phyloP scores from a whole-genome alignment of 768 basidiomycete species.

The Gloeopeniophorella convolvens region DNA sequence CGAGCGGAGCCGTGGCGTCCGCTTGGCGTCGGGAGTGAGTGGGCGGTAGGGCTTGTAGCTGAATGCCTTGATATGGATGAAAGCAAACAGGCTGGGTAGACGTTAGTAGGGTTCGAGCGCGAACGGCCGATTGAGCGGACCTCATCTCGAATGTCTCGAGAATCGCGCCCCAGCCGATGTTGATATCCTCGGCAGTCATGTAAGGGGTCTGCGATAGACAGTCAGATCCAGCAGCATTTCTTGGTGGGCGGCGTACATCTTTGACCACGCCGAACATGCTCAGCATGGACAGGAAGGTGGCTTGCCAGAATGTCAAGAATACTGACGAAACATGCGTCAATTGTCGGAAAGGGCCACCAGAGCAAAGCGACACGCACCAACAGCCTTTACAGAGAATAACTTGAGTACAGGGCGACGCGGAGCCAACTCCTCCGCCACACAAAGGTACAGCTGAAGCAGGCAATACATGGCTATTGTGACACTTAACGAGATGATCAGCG shows the following conservation, averaged over 20 bases:
- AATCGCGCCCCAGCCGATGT: conserved; percentile 62
- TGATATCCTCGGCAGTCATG: conserved; percentile 70
- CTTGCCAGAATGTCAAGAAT: conserved; percentile 76
- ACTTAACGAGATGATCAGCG: conserved; percentile 55
- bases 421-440: conserved; percentile 46
- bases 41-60: conserved; percentile 55
- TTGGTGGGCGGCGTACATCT: conserved; percentile 37
- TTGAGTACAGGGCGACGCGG: conserved; percentile 59
- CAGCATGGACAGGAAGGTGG: conserved; percentile 50
- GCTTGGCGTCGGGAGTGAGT: conserved; percentile 27
- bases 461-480: conserved; percentile 78
- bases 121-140: conserved; percentile 33
- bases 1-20: conserved; percentile 50
- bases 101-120: neutral
- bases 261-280: conserved; percentile 55
- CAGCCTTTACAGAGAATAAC: conserved; percentile 66
- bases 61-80: conserved; percentile 68
- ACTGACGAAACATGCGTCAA: conserved; percentile 32
- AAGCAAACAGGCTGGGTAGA: conserved; percentile 49
- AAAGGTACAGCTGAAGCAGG: conserved; percentile 61
- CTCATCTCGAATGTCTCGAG: conserved; percentile 73
- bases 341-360: no score
- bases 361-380: conserved; percentile 39
- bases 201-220: conserved; percentile 42
- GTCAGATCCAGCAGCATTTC: conserved; percentile 8